Base-by-base conservation (phyloP, 2,329 filamentous ascomycete species). In the Talaromyces marneffei region DNA sequence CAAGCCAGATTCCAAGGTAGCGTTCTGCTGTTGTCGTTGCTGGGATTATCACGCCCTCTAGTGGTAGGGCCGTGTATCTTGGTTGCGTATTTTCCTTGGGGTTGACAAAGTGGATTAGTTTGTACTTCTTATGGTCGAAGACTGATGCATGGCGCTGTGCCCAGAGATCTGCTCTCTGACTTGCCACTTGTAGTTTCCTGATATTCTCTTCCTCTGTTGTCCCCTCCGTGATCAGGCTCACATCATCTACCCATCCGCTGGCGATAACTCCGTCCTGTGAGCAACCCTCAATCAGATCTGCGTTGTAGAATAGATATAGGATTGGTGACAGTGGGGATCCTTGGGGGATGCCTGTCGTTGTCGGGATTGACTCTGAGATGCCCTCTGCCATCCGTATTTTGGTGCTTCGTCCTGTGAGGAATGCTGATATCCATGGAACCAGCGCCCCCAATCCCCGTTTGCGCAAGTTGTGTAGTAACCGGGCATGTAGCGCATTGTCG, bases 71-170 rank as follows among this genome's bases (percentile, higher is more conserved):
- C 31, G 8, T 20, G 18, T 29, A 55, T 18, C 0, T 33, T 27
- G 31, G 9, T 9, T 16, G 31, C 27, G 52, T 25, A 40, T 39
- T 39, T 42, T 0, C 33, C 27, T 2, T n/a, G n/a, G 44, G 57
- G 18, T 59, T 59, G 10, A 57, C 16, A 25, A 57, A 57, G 54
- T 63, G 58, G 9, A 63, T 58, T 9, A 61, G 46, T 40, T 52
- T 25, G 31, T 56, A 63, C 25, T 63, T 62, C 12, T 60, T 18
- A n/a, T 23, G 9, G 18, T 42, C 39, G 23, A 42, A 42, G 3
- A 42, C 9, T 1, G 39, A 42, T 0, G 39, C 18, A 9, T 42
- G 39, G 8, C 39, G 39, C 12, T 20, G 18, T 10, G 39, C 39
- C 39, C 39, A 42, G 12, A 10, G 39, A 2, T 42, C 39, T n/a